Conservation (phyloP, 2,329 filamentous ascomycete genomes). For the Colletotrichum coccodes region DNA sequence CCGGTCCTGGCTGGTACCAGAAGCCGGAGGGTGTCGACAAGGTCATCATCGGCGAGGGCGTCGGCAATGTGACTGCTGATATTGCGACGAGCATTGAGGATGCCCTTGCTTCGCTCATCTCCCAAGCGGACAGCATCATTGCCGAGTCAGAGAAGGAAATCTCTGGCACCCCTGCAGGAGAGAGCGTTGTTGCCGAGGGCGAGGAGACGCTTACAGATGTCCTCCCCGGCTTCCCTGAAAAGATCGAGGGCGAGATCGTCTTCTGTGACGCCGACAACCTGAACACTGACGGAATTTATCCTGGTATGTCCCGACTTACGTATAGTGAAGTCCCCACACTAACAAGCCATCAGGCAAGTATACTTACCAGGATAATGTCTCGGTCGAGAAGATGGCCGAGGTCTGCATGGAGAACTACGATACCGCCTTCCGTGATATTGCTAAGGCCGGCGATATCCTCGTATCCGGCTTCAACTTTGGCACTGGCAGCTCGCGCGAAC, state of each 20-base stretch:
- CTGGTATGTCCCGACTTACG: slow-evolving; percentile 58
- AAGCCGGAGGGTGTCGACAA: slow-evolving; percentile 74
- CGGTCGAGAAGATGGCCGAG: slow-evolving; percentile 82
- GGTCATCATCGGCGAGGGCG: slow-evolving; percentile 77
- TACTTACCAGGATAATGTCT: slow-evolving; percentile 89
- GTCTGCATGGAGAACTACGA: slow-evolving; percentile 98
- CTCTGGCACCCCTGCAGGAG: slow-evolving; percentile 42
- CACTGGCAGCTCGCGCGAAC: slow-evolving; percentile 82
- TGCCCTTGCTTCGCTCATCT: slow-evolving; percentile 77
- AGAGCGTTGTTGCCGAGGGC: slow-evolving; percentile 35
- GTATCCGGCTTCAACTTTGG: slow-evolving; percentile 92
- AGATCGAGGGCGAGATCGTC: slow-evolving; percentile 85
- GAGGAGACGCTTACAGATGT: slow-evolving; percentile 69
- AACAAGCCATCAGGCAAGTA: slow-evolving; percentile 62
- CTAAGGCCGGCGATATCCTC: slow-evolving; percentile 79
- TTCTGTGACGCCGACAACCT: slow-evolving; percentile 87
- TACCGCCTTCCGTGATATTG: slow-evolving; percentile 70
- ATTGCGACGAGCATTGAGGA: slow-evolving; percentile 75
- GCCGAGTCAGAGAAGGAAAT: slow-evolving; percentile 61
- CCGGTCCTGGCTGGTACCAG: slow-evolving; percentile 83
- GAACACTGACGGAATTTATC: slow-evolving; percentile 93
- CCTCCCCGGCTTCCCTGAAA: slow-evolving; percentile 86
- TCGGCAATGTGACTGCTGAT: slow-evolving; percentile 71
- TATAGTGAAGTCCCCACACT: slow-evolving; percentile 51
- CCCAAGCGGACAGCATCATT: slow-evolving; percentile 73